These are phyloP conservation scores for Penicillium sp. DNA, from an alignment of 2,329 filamentous ascomycete genomes.

Conservation along the genomic window DNA sequence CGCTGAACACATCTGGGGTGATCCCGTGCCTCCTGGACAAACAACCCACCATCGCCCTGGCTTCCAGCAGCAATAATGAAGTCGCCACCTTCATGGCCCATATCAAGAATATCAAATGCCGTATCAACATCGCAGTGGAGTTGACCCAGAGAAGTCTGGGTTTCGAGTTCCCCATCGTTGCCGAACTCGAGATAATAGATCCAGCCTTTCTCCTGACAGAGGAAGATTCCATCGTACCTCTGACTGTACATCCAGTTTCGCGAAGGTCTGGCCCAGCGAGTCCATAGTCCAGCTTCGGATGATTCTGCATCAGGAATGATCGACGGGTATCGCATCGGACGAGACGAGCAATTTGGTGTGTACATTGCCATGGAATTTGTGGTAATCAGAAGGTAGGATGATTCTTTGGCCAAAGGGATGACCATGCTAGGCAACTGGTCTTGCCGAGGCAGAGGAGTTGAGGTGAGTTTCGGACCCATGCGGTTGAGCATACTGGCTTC, in stretches of 20 bases:
- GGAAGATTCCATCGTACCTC: constrained; percentile 73
- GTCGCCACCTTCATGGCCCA: constrained; percentile 67
- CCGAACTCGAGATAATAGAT: constrained; percentile 71
- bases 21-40: constrained; percentile 63
- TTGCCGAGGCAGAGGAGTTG: constrained; percentile 22
- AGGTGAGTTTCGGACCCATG: constrained; percentile 40
- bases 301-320: constrained; percentile 27
- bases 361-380: constrained; percentile 55
- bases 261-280: constrained; percentile 76
- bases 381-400: constrained; percentile 68
- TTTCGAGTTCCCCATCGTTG: constrained; percentile 53
- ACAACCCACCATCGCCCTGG: constrained; percentile 73
- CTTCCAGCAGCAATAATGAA: constrained; percentile 78
- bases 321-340: constrained; percentile 32
- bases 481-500: constrained; percentile 51
- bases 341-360: constrained; percentile 39
- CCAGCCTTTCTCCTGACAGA: constrained; percentile 83
- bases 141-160: constrained; percentile 59
- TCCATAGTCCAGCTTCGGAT: constrained; percentile 62
- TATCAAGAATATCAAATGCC: constrained; percentile 69
- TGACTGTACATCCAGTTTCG: constrained; percentile 62
- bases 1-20: constrained; percentile 55
- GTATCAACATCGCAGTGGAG: constrained; percentile 73
- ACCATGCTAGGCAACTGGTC: constrained; percentile 64
- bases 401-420: constrained; percentile 68